phyloP scores from a whole-genome alignment of 1,284 basidiomycete species.

The Trichosporon ovoides region DNA sequence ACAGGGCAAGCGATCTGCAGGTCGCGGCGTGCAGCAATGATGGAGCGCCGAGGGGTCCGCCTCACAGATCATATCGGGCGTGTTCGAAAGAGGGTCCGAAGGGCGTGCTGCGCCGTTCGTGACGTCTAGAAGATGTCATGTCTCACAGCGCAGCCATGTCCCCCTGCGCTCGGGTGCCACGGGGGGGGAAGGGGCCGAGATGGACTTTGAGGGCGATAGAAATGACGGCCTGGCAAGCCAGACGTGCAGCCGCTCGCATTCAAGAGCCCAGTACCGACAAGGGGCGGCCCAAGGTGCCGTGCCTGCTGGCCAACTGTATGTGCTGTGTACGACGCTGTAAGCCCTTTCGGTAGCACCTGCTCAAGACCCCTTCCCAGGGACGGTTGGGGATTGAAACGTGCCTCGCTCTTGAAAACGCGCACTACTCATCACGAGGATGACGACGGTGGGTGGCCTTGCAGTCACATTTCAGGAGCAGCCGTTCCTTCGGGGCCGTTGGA shows the following conservation, averaged over 20 bases:
- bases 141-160: neutral
- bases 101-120: neutral
- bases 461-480: neutral
- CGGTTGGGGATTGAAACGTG: conserved; percentile 1
- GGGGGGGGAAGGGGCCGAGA: neutral
- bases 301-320: neutral
- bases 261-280: neutral
- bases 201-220: neutral
- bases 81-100: conserved; percentile 6
- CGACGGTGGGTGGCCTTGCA: neutral
- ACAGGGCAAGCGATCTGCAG: neutral
- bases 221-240: neutral
- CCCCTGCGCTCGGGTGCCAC: neutral
- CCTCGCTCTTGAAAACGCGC: neutral
- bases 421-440: conserved; percentile 3
- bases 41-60: neutral
- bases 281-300: neutral
- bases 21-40: neutral
- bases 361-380: neutral
- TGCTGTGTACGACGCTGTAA: neutral
- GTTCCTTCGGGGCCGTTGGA: neutral
- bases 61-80: neutral
- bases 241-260: neutral
- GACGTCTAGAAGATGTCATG: neutral
- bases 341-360: neutral